Base-by-base conservation (phyloP, 1,284 basidiomycete species). In the Tilletia walkeri region DNA sequence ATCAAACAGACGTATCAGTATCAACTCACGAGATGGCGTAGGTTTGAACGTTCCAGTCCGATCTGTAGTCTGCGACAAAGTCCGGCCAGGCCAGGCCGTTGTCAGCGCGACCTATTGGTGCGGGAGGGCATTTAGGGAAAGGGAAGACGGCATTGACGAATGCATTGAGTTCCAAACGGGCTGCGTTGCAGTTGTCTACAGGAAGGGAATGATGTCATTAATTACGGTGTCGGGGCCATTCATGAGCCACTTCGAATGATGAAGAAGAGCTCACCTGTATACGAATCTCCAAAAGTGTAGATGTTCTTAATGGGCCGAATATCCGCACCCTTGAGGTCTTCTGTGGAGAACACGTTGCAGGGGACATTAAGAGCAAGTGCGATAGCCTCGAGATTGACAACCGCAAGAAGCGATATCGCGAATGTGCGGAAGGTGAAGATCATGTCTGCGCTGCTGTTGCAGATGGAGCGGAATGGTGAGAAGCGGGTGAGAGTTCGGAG, bases 41-140 rank as follows among this genome's bases (percentile, higher is more conserved):
- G 6, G 39, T 63, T 14, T 24, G 12, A 36, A 63, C 34, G 16
- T 63, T 39, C 59, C 59, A 63, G 34, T 63, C 59, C 9, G 59
- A 36, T 16, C 59, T 34, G 59, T 38, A 63, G 18, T 47, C n/a
- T n/a, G 14, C 18, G 10, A 66, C 47, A 10, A 24, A 16, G 20
- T 66, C 65, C 4, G 65, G 65, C 65, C 65, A 66, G 41, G 16
- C 20, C n/a, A 66, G 3, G 41, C 18, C 65, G 41, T 66, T 47
- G 65, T 66, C 65, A 20, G 65, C 65, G 4, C 65, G 18, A 4
- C 65, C 65, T 4, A 49, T 47, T 10, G 65, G 65, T 16, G 65
- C n/a, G n/a, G 65, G 65, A 20, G 24, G 41, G 41, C 65, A 66
- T 12, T 18, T 34, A 18, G 65, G 65, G 45, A 66, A 66, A 10